Evolutionary conservation across 2,329 filamentous ascomycete genomes (phyloP), one percentile per base, ranked within the genome.

Genomic region (Penicillium glabrum): DNA sequence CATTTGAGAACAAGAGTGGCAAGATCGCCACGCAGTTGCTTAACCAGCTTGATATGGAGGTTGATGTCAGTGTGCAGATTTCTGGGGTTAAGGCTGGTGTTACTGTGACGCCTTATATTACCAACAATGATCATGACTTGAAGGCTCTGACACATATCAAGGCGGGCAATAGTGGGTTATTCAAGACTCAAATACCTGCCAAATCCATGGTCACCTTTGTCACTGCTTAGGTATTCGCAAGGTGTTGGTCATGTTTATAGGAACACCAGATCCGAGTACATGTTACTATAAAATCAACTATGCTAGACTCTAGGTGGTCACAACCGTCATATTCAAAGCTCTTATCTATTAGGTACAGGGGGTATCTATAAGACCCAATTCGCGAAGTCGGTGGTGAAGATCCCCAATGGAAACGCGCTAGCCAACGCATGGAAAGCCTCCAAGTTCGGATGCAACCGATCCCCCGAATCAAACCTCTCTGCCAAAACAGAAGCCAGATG

Each of bases 391-490:
- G 16, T 39, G 7, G 35, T 14, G 64, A 89, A 85, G 3, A 87
- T 67, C 6, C 77, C 74, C 45, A 88, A 60, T 0, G 84, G 84
- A 60, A 89, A 87, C 51, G 71, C 69, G 56, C 84, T 77, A 1
- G 86, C 86, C 65, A 89, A 74, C 1, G 78, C 77, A 67, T 84
- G 79, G 68, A 87, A 89, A 0, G 85, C 86, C 2, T 68, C 74
- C 0, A 80, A 79, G 67, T 82, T 87, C 0, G 84, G 83, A 75
- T 89, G 87, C 66, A 89, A 68, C 67, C 86, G 86, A 70, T 89
- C 87, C 0, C 87, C 87, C 1, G 81, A 80, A 62, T 89, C 81
- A 61, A 80, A 87, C 57, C 77, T 66, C 13, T 69, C 67, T 23
- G 75, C 77, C 67, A 89, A 65, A 65, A 79, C 75, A n/a, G 77